Evolutionary conservation across 306 rosid species (phyloP).

Genomic region (Cucumis sativus): Cucumber_9930_V3 NC_026661.2:7983501-7984000

Average conservation of each 20-base stretch:
- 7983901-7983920: not conserved
- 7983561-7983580: constrained; percentile 12
- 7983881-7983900: not conserved
- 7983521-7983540: not conserved
- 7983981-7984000: too few species aligned
- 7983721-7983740: constrained; percentile 36
- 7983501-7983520: not conserved
- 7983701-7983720: constrained; percentile 45
- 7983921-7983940: not conserved
- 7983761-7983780: constrained; percentile 14
- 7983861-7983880: constrained; percentile 76
- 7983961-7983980: too few species aligned
- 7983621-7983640: constrained; percentile 2
- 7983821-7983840: constrained; percentile 88
- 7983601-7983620: constrained; percentile 8
- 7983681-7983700: constrained; percentile 1
- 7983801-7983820: constrained; percentile 96
- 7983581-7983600: constrained; percentile 15
- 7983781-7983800: constrained; percentile 75
- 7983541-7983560: constrained; percentile 1
- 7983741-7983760: constrained; percentile 42
- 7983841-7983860: constrained; percentile 93
- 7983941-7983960: not conserved
- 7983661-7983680: not conserved
- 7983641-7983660: constrained; percentile 31